Evolutionary conservation across 768 basidiomycete genomes (phyloP), one percentile per base, ranked within the genome.

Genomic region (Rhodotorula babjevae): DNA sequence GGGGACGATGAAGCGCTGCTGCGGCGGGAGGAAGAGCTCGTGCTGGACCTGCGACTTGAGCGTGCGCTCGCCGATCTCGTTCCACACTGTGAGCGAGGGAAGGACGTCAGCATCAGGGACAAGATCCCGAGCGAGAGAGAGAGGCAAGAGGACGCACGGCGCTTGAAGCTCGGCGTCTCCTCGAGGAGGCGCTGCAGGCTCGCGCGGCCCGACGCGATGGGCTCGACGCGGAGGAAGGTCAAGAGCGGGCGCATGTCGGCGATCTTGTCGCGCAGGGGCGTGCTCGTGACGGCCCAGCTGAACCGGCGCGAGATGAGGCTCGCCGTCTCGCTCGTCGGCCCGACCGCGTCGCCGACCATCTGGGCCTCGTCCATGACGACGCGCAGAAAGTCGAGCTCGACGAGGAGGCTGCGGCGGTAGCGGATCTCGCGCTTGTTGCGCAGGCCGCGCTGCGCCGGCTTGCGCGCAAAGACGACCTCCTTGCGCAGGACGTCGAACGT

Each of bases 351-450:
- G 44, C 69, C 69, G 21, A 77, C 63, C 67, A 81, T 78, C 57
- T 81, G 82, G 0, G 82, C 82, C 67, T 84, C 83, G 69, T 84
- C 83, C 78, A 82, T 81, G 63, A 80, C 70, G 9, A 83, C 79
- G 8, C 82, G 69, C 67, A 78, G 60, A 47, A 67, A 79, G 36
- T 79, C 76, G 61, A 77, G 31, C 29, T 75, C 68, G 49, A 79
- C 69, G 27, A 77, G 67, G 16, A 79, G n/a, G 15, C 73, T 71
- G 18, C 75, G n/a, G 21, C 69, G 57, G 62, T 72, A 76, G 27
- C 68, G 63, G 53, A 68, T 47, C 53, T 67, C 64, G 8, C 68
- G 64, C 50, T 56, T 56, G 59, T 65, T 67, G 23, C 75, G 36
- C 49, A 76, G 29, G 1, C 65, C 56, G 10, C 72, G 71, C n/a